Evolutionary conservation across 2,329 filamentous ascomycete species (phyloP).

Genomic region (Colletotrichum abscissum): DNA sequence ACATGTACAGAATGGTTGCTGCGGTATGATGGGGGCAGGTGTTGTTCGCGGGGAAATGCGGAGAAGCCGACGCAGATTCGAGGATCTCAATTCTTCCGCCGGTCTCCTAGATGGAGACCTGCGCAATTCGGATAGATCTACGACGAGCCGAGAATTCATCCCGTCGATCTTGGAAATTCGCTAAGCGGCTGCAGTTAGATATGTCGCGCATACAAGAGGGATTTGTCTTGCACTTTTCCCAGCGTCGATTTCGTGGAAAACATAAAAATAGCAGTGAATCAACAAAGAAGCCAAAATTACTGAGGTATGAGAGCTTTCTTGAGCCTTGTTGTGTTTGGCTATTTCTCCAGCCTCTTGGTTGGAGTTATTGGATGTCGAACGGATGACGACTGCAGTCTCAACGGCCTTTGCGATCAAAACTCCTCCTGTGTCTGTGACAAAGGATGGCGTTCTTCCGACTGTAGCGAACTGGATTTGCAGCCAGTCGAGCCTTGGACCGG

Average conservation of each 20-base stretch:
- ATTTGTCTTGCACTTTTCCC: not conserved
- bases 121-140: not conserved
- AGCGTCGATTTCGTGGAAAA: too few relatives aligned
- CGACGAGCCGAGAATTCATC: not conserved
- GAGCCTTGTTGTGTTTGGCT: not conserved
- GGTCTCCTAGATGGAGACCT: too few relatives aligned
- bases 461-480: constrained; percentile 55
- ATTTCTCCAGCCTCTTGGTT: not conserved
- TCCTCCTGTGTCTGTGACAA: constrained; percentile 46
- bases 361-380: constrained; percentile 29
- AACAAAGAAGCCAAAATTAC: too few relatives aligned
- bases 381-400: constrained; percentile 46
- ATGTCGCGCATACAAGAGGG: not conserved
- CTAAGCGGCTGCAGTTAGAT: not conserved
- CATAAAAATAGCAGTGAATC: too few relatives aligned
- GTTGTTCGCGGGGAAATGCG: not conserved
- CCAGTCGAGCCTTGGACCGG: constrained; percentile 53
- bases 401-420: constrained; percentile 40
- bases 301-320: not conserved
- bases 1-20: too few relatives aligned
- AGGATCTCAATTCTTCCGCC: not conserved
- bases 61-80: not conserved
- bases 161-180: not conserved
- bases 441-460: constrained; percentile 57
- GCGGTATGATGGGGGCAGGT: too few relatives aligned